A percentile compares a stretch with the other conserved stretches of the same genome.
Evolutionary conservation across 768 basidiomycete species (phyloP).

Genomic region (Chalciporus pseudorubinellus): DNA sequence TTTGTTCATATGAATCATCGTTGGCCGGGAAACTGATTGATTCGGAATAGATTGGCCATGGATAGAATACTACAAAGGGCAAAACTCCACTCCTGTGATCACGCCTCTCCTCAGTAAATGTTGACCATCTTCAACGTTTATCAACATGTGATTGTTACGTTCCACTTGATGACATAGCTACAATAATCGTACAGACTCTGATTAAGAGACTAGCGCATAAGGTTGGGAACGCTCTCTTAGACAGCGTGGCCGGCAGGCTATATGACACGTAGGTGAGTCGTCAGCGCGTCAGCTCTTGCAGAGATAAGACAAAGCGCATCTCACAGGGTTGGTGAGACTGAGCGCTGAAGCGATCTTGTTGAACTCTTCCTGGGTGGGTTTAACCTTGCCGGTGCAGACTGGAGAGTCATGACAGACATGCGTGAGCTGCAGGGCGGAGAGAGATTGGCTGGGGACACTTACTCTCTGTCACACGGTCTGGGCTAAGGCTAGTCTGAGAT

Average conservation of each 20-base stretch:
- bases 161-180: background rate
- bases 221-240: background rate
- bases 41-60: too few species aligned
- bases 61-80: too few species aligned
- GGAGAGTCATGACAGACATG: background rate
- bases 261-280: background rate
- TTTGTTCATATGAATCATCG: too few species aligned
- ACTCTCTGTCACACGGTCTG: conserved; percentile 57
- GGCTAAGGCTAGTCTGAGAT: conserved; percentile 35
- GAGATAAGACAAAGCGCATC: background rate
- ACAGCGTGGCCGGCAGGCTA: background rate
- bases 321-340: conserved; percentile 37
- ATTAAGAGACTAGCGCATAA: background rate
- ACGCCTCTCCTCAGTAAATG: too few species aligned
- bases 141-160: background rate
- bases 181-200: background rate
- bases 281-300: background rate
- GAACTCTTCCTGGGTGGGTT: conserved; percentile 51
- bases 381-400: conserved; percentile 49
- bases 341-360: conserved; percentile 43
- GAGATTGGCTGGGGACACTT: conserved; percentile 18
- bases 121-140: too few species aligned
- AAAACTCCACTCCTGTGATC: too few species aligned
- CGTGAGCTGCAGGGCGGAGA: background rate
- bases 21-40: too few species aligned